Conservation (phyloP, 495 filamentous ascomycete species). For the Aspergillus indologenus region DNA sequence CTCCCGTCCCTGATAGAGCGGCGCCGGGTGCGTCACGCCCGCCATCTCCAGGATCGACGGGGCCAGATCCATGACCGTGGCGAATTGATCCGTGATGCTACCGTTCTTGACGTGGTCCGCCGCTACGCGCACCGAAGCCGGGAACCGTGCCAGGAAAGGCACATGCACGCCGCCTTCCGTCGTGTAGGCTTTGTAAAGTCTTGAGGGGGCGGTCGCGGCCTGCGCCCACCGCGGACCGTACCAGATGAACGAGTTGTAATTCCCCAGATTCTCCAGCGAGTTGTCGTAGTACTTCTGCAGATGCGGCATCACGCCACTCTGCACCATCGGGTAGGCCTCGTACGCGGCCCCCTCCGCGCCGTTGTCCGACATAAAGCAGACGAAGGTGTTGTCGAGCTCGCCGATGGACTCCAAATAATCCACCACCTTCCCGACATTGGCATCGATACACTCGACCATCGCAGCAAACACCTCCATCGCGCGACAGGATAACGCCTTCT, state of each 20-base stretch:
- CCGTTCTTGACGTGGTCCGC: conserved; percentile 22
- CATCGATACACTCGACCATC: conserved; percentile 63
- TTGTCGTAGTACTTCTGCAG: conserved; percentile 63
- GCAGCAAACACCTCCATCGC: conserved; percentile 63
- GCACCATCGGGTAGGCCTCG: conserved; percentile 56
- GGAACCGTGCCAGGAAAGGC: conserved; percentile 54
- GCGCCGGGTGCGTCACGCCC: conserved; percentile 55
- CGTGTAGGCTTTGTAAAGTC: conserved; percentile 60
- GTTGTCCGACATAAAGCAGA: conserved; percentile 64
- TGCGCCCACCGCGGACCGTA: conserved; percentile 64
- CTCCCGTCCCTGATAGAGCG: conserved; percentile 53
- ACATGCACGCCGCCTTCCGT: conserved; percentile 61
- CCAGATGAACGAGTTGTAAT: conserved; percentile 61
- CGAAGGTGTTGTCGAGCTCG: conserved; percentile 62
- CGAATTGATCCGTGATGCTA: conserved; percentile 54
- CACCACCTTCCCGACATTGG: conserved; percentile 58
- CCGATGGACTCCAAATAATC: conserved; percentile 52
- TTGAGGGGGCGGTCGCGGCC: conserved; percentile 60
- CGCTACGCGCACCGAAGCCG: conserved; percentile 25
- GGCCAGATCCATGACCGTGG: conserved; percentile 63
- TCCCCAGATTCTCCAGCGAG: conserved; percentile 58
- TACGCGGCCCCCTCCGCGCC: conserved; percentile 62
- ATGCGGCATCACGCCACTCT: conserved; percentile 50
- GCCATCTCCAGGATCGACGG: conserved; percentile 62
- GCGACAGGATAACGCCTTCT: conserved; percentile 49